Conservation (phyloP, 176 grass and related monocot genomes). For the Phoenix dactylifera region DNA sequence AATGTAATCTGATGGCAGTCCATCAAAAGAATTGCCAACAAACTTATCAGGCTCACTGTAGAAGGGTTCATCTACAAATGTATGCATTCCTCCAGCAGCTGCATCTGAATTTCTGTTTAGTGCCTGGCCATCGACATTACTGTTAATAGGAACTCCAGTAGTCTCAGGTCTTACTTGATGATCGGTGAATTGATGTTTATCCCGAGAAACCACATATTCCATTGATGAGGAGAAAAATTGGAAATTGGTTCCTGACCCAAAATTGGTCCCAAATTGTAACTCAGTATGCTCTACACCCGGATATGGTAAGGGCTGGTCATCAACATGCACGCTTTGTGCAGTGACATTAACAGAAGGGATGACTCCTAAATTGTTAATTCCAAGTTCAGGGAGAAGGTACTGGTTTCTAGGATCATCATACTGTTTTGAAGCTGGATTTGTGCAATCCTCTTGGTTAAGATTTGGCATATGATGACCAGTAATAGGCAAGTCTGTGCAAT, state of each 20-base stretch:
- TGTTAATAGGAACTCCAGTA: background rate
- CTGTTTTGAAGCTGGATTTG: constrained; percentile 27
- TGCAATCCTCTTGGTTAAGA: constrained; percentile 24
- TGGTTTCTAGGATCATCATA: constrained; percentile 34
- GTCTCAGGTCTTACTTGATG: background rate
- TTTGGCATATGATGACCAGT: constrained; percentile 23
- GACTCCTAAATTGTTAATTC: constrained; percentile 23
- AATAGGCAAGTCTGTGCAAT: constrained; percentile 24
- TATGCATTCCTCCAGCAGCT: background rate
- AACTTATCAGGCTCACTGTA: background rate
- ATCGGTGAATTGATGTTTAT: background rate
- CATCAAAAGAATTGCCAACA: background rate
- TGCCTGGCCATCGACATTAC: background rate
- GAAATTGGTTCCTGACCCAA: constrained; percentile 22
- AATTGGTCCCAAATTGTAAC: constrained; percentile 33
- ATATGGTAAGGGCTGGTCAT: constrained; percentile 26
- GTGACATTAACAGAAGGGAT: constrained; percentile 25
- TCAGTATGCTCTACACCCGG: constrained; percentile 24
- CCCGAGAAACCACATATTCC: background rate
- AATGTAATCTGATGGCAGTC: background rate
- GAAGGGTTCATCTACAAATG: constrained; percentile 1
- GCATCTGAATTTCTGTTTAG: background rate
- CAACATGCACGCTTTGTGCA: constrained; percentile 41
- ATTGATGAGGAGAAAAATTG: constrained; percentile 35
- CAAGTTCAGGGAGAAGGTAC: constrained; percentile 21